These are phyloP conservation scores for Dicorynia guianensis DNA, from an alignment of 306 rosid species.

Conservation along the genomic window DNA sequence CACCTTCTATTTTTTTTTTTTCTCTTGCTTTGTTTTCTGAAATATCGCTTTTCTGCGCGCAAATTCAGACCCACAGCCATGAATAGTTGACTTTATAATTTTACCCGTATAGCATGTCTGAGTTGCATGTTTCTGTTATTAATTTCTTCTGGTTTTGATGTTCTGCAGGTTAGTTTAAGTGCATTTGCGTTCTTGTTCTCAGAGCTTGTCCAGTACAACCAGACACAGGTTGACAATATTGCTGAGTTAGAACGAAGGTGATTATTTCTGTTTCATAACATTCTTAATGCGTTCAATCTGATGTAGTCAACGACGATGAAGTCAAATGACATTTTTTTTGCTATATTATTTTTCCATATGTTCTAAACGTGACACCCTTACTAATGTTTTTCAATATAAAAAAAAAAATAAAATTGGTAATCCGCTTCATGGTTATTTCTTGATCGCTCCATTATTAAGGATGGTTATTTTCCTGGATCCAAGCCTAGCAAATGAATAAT, in stretches of 20 bases:
- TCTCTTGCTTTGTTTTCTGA: not conserved
- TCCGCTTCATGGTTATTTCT: too few relatives aligned
- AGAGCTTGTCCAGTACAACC: constrained; percentile 98
- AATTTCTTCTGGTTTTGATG: constrained; percentile 15
- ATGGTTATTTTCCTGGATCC: constrained; percentile 31
- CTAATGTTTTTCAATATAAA: too few relatives aligned
- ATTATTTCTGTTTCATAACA: not conserved
- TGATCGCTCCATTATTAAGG: not conserved
- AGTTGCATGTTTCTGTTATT: not conserved
- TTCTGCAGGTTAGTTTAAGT: constrained; percentile 92
- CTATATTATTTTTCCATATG: too few relatives aligned
- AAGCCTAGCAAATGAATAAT: not conserved
- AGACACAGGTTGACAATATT: constrained; percentile 96
- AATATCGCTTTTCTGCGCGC: constrained; percentile 31
- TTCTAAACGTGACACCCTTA: too few relatives aligned
- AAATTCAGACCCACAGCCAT: not conserved
- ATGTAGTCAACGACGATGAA: not conserved
- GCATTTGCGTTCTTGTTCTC: constrained; percentile 98
- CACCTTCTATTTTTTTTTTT: not conserved
- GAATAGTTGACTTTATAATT: not conserved
- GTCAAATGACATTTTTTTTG: not conserved
- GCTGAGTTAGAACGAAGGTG: constrained; percentile 96
- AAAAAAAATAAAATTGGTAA: too few relatives aligned
- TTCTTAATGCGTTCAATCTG: not conserved
- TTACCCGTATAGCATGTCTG: not conserved